Evolutionary conservation across 2,329 filamentous ascomycete species (phyloP), one percentile per base, ranked within the genome.

Genomic region (Phialophora tarda): DNA sequence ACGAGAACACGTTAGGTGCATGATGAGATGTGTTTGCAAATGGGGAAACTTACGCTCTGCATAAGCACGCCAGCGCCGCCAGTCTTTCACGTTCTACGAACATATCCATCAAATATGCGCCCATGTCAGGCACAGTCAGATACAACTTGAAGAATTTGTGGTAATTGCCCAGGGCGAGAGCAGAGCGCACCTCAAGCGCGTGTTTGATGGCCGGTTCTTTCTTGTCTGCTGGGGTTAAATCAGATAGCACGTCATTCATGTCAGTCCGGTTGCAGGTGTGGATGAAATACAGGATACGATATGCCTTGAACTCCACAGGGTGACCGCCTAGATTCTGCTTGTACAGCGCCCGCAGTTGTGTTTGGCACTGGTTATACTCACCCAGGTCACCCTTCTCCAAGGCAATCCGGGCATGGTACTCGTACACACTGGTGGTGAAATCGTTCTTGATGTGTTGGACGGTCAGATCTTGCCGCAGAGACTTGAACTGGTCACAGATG

Each of bases 311-410:
- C 81, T 99, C 95, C 82, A 91, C 89, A 77, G 91, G 88, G 79
- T 93, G 93, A 75, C 94, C 95, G 77, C 92, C 92, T 78, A 97
- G 83, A 73, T 91, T 91, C 82, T 92, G 87, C 78, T 88, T 87
- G 81, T 99, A 98, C 75, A 99, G 84, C 72, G 91, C 92, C 80
- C 92, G 92, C 77, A 99, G 85, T 83, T 99, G 95, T 75, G 95
- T 98, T 84, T 99, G 95, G 81, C 95, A 99, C 86, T 99, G 95
- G 84, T 99, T 99, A 95, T 99, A 99, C 95, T 99, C 95, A 99
- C 95, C 94, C 84, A 98, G 88, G 84, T 99, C 95, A 82, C 91
- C 93, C 86, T 96, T 97, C 81, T 99, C 94, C 80, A 99, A 85
- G 73, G 95, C 95, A 81, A 99, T 98, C 68, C 95, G 90, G 71